Evolutionary conservation across 2,329 filamentous ascomycete genomes (phyloP).

Genomic region (Aspergillus vadensis): DNA sequence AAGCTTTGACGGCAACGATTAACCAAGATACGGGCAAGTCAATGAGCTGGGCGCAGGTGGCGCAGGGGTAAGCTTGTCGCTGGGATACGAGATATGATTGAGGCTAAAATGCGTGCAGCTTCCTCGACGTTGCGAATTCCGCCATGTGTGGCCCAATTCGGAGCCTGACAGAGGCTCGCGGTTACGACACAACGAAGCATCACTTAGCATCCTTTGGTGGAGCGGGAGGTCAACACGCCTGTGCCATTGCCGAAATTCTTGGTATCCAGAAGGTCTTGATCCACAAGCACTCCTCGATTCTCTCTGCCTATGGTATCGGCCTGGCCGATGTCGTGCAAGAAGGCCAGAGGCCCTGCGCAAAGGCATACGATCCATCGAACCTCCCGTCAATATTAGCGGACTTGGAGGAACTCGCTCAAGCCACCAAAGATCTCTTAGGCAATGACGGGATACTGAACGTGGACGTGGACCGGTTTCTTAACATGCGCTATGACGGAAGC

Average conservation of each 20-base stretch:
- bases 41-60: conserved; percentile 79
- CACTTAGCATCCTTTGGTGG: conserved; percentile 84
- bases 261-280: conserved; percentile 81
- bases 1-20: conserved; percentile 73
- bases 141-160: conserved; percentile 76
- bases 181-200: conserved; percentile 84
- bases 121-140: conserved; percentile 89
- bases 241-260: conserved; percentile 82
- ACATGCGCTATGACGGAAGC: conserved; percentile 49
- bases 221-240: conserved; percentile 85
- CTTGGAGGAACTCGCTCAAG: neutral
- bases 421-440: conserved; percentile 24
- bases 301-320: conserved; percentile 91
- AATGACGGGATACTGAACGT: conserved; percentile 40
- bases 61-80: conserved; percentile 34
- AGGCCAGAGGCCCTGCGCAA: conserved; percentile 37
- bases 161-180: conserved; percentile 86
- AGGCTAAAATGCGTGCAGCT: conserved; percentile 60
- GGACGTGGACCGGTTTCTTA: conserved; percentile 28
- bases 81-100: neutral
- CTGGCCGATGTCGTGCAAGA: conserved; percentile 88
- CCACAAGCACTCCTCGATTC: conserved; percentile 82
- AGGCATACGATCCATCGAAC: conserved; percentile 25
- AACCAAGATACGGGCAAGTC: conserved; percentile 61
- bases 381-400: neutral